Conservation (phyloP, 2,329 filamentous ascomycete species). For the Botrytis medusae region DNA sequence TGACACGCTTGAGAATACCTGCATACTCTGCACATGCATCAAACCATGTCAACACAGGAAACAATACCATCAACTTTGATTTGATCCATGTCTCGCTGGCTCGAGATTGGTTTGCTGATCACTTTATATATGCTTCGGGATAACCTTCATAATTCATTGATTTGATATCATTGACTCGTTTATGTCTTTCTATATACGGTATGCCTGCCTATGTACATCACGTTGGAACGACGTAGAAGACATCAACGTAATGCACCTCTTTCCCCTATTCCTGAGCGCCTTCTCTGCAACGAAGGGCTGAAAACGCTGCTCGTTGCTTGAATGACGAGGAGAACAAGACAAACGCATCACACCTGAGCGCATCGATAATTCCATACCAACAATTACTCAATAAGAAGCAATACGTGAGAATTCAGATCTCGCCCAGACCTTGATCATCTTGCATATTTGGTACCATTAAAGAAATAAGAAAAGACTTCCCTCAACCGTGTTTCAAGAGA, state of each 20-base stretch:
- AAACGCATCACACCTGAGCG: conserved; percentile 5
- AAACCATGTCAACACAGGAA: conserved; percentile 10
- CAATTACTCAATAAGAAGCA: not conserved
- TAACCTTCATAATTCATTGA: not conserved
- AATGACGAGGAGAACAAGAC: not conserved
- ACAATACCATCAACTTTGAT: conserved; percentile 8
- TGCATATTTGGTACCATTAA: not conserved
- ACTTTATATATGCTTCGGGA: not conserved
- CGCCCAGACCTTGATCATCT: conserved; percentile 7
- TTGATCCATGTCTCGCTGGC: not conserved
- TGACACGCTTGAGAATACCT: conserved; percentile 5
- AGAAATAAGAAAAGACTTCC: not conserved
- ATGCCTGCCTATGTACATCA: not conserved
- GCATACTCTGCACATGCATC: conserved; percentile 11
- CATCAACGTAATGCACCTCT: conserved; percentile 9
- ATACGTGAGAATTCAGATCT: not conserved
- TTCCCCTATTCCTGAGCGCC: not conserved
- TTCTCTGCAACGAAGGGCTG: not conserved
- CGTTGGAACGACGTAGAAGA: not conserved
- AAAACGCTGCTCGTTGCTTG: not conserved
- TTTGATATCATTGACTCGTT: not conserved
- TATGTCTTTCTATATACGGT: not conserved
- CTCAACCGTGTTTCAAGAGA: conserved; percentile 8
- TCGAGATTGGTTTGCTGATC: conserved; percentile 1
- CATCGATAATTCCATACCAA: not conserved